Conservation (phyloP, 805 yeast species). For the Candida germanica region DNA sequence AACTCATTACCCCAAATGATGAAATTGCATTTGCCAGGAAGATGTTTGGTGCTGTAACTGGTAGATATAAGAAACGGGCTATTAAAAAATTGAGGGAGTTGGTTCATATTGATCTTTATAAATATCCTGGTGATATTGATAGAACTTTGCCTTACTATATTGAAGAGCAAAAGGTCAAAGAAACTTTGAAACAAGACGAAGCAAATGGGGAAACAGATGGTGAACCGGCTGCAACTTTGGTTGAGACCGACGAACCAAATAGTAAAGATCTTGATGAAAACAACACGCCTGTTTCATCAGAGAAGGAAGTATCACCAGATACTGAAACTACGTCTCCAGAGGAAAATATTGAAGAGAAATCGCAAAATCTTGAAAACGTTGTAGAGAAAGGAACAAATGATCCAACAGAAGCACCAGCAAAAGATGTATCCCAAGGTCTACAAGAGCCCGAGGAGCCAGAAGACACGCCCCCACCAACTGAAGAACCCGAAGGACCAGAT, state of each 20-base stretch:
- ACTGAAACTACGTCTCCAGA: not conserved
- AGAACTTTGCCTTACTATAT: constrained; percentile 24
- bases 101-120: constrained; percentile 26
- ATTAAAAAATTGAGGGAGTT: constrained; percentile 41
- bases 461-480: too few relatives aligned
- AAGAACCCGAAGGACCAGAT: too few relatives aligned
- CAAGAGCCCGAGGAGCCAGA: too few relatives aligned
- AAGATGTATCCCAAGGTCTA: too few relatives aligned
- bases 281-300: not conserved
- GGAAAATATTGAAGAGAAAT: too few relatives aligned
- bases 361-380: too few relatives aligned
- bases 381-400: too few relatives aligned
- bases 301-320: not conserved
- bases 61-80: constrained; percentile 42
- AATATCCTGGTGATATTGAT: constrained; percentile 33
- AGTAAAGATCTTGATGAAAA: constrained; percentile 1
- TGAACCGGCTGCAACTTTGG: not conserved
- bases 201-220: not conserved
- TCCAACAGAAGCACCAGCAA: too few relatives aligned
- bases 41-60: constrained; percentile 27
- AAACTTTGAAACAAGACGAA: constrained; percentile 5
- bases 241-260: too few relatives aligned
- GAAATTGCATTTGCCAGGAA: constrained; percentile 53
- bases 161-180: constrained; percentile 14
- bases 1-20: constrained; percentile 58